Evolutionary conservation across 208 protist genomes (phyloP), one percentile per base, ranked within the genome.

Genomic region (Acanthamoeba castellanii): DNA sequence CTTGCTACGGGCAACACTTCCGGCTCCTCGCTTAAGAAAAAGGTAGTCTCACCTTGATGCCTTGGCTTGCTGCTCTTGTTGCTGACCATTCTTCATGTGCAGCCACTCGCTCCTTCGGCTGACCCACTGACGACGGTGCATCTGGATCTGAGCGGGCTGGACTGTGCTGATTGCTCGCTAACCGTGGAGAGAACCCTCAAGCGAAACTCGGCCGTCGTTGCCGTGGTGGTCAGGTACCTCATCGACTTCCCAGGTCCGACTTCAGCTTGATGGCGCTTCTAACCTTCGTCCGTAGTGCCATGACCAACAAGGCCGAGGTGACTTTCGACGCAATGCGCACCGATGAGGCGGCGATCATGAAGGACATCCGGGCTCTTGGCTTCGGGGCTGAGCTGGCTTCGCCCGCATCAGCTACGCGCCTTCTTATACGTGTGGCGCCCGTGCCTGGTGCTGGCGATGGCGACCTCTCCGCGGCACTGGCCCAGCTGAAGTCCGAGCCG

Each of bases 221-320:
- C 45, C 78, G 78, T 87, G 50, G 78, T 87, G 34, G 78, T 87
- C 42, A 87, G 78, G 78, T 87, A 55, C 34, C 14, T 59, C 47
- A 8, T 32, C 34, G 0, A 4, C 45, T n/a, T 25, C 25, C 76
- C n/a, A 14, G 47, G 2, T 42, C n/a, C 0, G 8, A 18, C 45
- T 57, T 5, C 20, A 20, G 14, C 50, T 42, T 47, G 22, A 5
- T 81, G 72, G 5, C 30, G 1, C 25, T 16, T n/a, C 72, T 47
- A 18, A 20, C 14, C n/a, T n/a, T 66, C 16, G 59, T n/a, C 68
- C 68, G 14, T 7, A 20, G 78, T n/a, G 78, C 78, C 37, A 59
- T 87, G 78, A 87, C 78, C 34, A 87, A 87, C 78, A 87, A 87
- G 27, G 78, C 78, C 30, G 78, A 87, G 50, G 32, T 87, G 42